Evolutionary conservation across 1,284 basidiomycete species (phyloP).

Genomic region (Leucoagaricus sp.): DNA sequence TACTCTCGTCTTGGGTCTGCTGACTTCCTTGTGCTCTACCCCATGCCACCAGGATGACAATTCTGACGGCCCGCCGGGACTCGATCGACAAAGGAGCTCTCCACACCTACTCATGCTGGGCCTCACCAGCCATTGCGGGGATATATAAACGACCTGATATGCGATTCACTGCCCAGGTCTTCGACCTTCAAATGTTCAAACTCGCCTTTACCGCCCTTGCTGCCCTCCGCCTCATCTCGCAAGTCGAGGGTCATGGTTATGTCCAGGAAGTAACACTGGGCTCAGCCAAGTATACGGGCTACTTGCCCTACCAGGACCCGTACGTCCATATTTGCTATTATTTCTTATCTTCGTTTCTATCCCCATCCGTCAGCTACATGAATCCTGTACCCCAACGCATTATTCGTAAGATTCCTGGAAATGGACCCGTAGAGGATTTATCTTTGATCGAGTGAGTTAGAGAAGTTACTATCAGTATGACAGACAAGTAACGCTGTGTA

Average conservation of each 20-base stretch:
- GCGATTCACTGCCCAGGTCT: background rate
- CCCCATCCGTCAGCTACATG: constrained; percentile 28
- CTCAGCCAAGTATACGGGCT: constrained; percentile 32
- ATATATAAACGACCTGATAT: background rate
- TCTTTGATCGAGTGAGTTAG: constrained; percentile 35
- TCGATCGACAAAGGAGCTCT: background rate
- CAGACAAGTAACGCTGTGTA: background rate
- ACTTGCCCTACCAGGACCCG: constrained; percentile 30
- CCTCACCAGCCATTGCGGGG: background rate
- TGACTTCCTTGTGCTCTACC: constrained; percentile 1
- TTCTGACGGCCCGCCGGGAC: constrained; percentile 3
- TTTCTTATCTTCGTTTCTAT: background rate
- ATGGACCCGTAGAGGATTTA: constrained; percentile 42
- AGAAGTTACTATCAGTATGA: background rate
- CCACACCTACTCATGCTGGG: background rate
- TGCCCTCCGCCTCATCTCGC: constrained; percentile 19
- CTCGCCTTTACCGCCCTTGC: constrained; percentile 1
- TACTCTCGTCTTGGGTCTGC: background rate
- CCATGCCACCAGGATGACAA: background rate
- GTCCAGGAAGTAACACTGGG: constrained; percentile 35
- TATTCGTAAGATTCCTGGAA: constrained; percentile 47
- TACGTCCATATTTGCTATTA: constrained; percentile 1
- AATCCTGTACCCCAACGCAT: constrained; percentile 44
- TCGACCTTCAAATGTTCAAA: constrained; percentile 10
- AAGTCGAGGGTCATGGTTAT: constrained; percentile 30